Evolutionary conservation across 192 early-diverging fungal genomes (phyloP).

Genomic region (Mortierella claussenii): DNA sequence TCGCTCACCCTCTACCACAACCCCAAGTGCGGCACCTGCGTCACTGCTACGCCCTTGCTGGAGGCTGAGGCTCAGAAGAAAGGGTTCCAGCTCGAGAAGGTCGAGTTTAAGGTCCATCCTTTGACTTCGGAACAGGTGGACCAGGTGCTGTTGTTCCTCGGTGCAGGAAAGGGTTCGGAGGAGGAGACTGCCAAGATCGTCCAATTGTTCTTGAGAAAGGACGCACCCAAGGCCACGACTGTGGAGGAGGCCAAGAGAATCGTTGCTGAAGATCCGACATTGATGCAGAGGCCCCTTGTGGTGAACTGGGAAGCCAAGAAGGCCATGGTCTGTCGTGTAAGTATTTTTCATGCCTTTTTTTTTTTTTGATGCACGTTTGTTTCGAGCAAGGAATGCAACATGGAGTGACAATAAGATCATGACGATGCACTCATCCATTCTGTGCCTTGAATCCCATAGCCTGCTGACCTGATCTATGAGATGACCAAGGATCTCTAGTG

Average conservation of each 20-base stretch:
- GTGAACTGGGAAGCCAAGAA: conserved; percentile 40
- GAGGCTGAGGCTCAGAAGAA: conserved; percentile 2
- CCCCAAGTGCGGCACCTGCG: conserved; percentile 30
- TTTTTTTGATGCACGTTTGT: neutral
- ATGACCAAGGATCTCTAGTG: conserved; percentile 18
- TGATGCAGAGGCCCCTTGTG: conserved; percentile 39
- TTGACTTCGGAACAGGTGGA: conserved; percentile 19
- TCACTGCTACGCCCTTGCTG: conserved; percentile 26
- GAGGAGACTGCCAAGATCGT: conserved; percentile 25
- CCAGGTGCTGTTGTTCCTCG: conserved; percentile 30
- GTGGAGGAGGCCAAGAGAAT: conserved; percentile 28
- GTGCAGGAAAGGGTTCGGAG: neutral
- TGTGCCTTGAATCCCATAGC: too few species aligned
- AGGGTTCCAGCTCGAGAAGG: conserved; percentile 25
- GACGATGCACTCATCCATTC: too few species aligned
- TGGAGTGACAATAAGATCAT: too few species aligned
- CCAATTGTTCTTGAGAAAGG: conserved; percentile 32
- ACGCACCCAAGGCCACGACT: conserved; percentile 25
- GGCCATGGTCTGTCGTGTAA: conserved; percentile 46
- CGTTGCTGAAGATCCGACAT: conserved; percentile 19
- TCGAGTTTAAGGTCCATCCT: conserved; percentile 37
- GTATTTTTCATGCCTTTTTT: neutral
- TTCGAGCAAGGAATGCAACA: neutral
- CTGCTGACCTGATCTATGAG: conserved; percentile 23
- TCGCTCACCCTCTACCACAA: conserved; percentile 49